These are phyloP conservation scores for Xerocomus amazonicus DNA, from an alignment of 1,284 basidiomycete genomes.

Conservation along the genomic window DNA sequence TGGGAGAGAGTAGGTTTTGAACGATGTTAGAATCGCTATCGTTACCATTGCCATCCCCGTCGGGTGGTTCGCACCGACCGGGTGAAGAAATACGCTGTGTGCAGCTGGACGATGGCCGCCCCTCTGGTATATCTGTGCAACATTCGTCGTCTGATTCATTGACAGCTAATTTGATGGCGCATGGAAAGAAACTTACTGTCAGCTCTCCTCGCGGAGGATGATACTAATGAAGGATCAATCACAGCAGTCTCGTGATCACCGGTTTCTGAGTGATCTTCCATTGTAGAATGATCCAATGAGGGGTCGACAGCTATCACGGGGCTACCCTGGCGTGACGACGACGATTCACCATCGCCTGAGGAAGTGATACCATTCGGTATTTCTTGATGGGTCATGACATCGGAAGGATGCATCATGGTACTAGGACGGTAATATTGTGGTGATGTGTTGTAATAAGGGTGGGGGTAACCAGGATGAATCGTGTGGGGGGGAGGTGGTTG, in stretches of 20 bases:
- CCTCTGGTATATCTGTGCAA: conserved; percentile 9
- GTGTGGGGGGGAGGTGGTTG: conserved; percentile 33
- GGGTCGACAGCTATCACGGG: conserved; percentile 29
- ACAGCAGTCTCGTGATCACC: conserved; percentile 26
- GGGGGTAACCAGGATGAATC: conserved; percentile 40
- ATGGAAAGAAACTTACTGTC: conserved; percentile 16
- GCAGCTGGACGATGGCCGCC: conserved; percentile 6
- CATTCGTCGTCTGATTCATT: conserved; percentile 24
- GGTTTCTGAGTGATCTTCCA: conserved; percentile 16
- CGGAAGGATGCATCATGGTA: conserved; percentile 27
- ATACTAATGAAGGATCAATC: conserved; percentile 41
- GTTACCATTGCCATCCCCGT: conserved; percentile 5
- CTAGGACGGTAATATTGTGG: conserved; percentile 49
- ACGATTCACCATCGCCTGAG: conserved; percentile 25
- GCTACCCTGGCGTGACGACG: conserved; percentile 29
- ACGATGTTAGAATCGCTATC: conserved; percentile 20
- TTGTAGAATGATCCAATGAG: conserved; percentile 14
- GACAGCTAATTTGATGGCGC: conserved; percentile 22
- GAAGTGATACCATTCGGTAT: conserved; percentile 15
- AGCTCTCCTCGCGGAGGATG: conserved; percentile 16
- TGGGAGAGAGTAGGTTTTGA: conserved; percentile 23
- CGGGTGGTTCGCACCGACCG: conserved; percentile 5
- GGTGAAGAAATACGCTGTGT: conserved; percentile 11
- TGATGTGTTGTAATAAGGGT: conserved; percentile 42
- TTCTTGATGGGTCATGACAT: conserved; percentile 14